Evolutionary conservation across 768 basidiomycete species (phyloP).

Genomic region (Boletus sensibilis): DNA sequence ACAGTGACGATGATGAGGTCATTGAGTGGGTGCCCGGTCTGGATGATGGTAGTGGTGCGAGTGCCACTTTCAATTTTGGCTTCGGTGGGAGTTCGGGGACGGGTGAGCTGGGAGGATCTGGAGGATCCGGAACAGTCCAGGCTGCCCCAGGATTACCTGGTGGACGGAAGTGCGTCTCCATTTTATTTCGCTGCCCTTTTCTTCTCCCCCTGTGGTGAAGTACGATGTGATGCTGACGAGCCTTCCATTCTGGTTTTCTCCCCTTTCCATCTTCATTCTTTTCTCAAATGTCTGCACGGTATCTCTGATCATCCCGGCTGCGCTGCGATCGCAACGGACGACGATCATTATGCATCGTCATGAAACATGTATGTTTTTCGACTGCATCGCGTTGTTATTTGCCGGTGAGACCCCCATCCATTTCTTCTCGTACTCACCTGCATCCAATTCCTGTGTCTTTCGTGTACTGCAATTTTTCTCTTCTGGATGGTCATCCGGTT

Average conservation of each 20-base stretch:
- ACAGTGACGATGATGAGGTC: constrained; percentile 32
- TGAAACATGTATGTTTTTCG: background rate
- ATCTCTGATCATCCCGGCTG: background rate
- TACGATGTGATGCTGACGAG: constrained; percentile 13
- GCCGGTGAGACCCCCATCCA: background rate
- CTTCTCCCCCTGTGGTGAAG: no score
- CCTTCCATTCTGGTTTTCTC: background rate
- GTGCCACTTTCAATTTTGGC: background rate
- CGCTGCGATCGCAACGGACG: constrained; percentile 1
- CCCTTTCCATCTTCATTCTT: background rate
- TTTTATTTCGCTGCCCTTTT: background rate
- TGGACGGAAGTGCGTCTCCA: constrained; percentile 27
- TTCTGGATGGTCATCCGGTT: constrained; percentile 7
- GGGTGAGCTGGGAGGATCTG: constrained; percentile 1
- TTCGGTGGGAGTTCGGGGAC: background rate
- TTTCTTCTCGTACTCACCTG: background rate
- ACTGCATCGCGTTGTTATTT: background rate
- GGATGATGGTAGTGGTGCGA: background rate
- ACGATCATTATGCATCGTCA: background rate
- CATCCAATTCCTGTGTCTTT: background rate
- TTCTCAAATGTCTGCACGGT: background rate
- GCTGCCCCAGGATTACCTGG: constrained; percentile 15
- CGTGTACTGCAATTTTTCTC: background rate
- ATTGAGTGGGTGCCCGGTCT: constrained; percentile 22
- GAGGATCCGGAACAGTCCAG: constrained; percentile 4